phyloP scores from a whole-genome alignment of 1,139 yeast genomes.

The Kodamaea sp. region DNA sequence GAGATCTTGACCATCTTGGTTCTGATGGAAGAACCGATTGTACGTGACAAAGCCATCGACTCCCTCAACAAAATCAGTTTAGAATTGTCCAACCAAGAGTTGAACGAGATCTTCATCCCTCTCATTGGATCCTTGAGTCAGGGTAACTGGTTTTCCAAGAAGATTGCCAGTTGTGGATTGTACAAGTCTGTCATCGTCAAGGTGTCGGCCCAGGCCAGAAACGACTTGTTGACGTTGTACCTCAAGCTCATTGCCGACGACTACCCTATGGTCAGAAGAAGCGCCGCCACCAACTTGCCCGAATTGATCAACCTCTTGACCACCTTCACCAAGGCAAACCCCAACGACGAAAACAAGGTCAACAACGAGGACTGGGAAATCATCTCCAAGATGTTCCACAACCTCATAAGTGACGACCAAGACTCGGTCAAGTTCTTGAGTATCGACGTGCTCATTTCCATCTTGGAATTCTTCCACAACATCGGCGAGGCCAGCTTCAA shows the following conservation, averaged over 20 bases:
- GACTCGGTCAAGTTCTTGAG: slow-evolving; percentile 92
- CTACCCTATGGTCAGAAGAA: slow-evolving; percentile 97
- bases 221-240: slow-evolving; percentile 65
- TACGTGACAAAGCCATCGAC: slow-evolving; percentile 90
- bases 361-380: slow-evolving; percentile 65
- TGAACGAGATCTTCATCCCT: slow-evolving; percentile 68
- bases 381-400: slow-evolving; percentile 79
- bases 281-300: slow-evolving; percentile 88
- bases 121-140: slow-evolving; percentile 75
- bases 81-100: slow-evolving; percentile 66
- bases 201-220: slow-evolving; percentile 56
- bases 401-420: slow-evolving; percentile 81
- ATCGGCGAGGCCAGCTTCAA: slow-evolving; percentile 60
- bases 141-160: slow-evolving; percentile 94
- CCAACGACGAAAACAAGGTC: slow-evolving; percentile 27
- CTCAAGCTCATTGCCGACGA: slow-evolving; percentile 81
- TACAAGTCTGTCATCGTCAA: slow-evolving; percentile 70
- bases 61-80: slow-evolving; percentile 74
- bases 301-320: slow-evolving; percentile 62
- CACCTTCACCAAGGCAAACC: slow-evolving; percentile 26
- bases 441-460: slow-evolving; percentile 80
- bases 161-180: slow-evolving; percentile 91
- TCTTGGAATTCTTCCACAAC: slow-evolving; percentile 61
- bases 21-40: slow-evolving; percentile 96
- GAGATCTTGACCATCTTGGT: slow-evolving; percentile 89